These are phyloP conservation scores for Oryza glumipatula DNA, from an alignment of 176 grass and related monocot species.

Conservation along the genomic window DNA sequence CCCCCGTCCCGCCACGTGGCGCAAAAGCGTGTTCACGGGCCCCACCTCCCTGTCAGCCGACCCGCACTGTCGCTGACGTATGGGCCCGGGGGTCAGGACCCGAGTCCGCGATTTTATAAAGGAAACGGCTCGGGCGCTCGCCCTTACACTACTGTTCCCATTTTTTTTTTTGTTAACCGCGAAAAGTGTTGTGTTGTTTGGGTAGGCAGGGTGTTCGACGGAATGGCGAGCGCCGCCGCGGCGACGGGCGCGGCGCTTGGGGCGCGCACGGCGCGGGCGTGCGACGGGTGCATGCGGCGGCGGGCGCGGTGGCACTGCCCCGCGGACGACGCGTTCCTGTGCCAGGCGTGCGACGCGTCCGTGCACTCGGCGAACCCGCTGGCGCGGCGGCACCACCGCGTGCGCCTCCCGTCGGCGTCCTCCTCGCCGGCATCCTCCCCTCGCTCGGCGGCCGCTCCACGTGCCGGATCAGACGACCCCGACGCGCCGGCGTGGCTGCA, in stretches of 20 bases:
- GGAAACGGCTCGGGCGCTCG: slow-evolving; percentile 21
- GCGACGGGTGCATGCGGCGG: slow-evolving; percentile 80
- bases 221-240: slow-evolving; percentile 45
- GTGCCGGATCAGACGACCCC: neutral
- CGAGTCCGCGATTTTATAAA: slow-evolving; percentile 39
- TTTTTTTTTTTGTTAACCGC: slow-evolving; percentile 19
- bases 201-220: slow-evolving; percentile 1
- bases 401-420: slow-evolving; percentile 52
- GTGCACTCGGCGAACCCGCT: slow-evolving; percentile 91
- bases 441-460: neutral
- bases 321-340: slow-evolving; percentile 83
- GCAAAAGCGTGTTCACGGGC: slow-evolving; percentile 50
- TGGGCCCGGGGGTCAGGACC: accelerated
- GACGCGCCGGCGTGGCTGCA: slow-evolving; percentile 69
- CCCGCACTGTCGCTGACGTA: neutral
- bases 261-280: slow-evolving; percentile 66
- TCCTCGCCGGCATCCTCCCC: slow-evolving; percentile 26
- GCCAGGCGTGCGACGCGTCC: slow-evolving; percentile 74
- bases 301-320: slow-evolving; percentile 77
- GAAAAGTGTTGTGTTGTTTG: no score
- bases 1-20: slow-evolving; percentile 32
- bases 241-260: slow-evolving; percentile 48
- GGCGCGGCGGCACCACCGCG: slow-evolving; percentile 76
- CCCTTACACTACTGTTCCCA: slow-evolving; percentile 39
- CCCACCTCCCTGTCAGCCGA: neutral